Evolutionary conservation across 2,329 filamentous ascomycete species (phyloP).

Genomic region (Meredithiella fracta): DNA sequence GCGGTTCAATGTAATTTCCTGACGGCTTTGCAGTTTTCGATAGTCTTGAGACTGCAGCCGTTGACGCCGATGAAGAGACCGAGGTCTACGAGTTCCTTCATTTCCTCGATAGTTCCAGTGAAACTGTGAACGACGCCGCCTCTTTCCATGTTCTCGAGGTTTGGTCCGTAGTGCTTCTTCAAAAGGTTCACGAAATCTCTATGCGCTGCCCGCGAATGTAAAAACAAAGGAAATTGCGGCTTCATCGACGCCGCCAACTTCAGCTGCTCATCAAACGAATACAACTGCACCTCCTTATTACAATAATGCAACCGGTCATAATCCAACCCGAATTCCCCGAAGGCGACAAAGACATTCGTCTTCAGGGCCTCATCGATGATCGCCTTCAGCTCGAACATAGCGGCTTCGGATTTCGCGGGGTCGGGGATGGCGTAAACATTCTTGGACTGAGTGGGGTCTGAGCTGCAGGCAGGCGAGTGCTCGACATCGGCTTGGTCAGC

Average conservation of each 20-base stretch:
- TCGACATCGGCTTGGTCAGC: slow-evolving; percentile 29
- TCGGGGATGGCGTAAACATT: slow-evolving; percentile 29
- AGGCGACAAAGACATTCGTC: slow-evolving; percentile 49
- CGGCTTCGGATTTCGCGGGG: slow-evolving; percentile 26
- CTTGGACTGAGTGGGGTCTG: slow-evolving; percentile 33
- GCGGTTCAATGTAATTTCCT: slow-evolving; percentile 57
- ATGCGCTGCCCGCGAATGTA: slow-evolving; percentile 80
- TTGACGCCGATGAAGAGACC: slow-evolving; percentile 91
- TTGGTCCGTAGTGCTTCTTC: slow-evolving; percentile 36
- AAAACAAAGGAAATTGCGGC: slow-evolving; percentile 70
- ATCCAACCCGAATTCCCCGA: slow-evolving; percentile 91
- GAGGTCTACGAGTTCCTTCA: slow-evolving; percentile 60
- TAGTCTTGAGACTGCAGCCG: slow-evolving; percentile 89
- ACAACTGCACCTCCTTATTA: slow-evolving; percentile 60
- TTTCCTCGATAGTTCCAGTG: slow-evolving; percentile 73
- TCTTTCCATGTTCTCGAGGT: slow-evolving; percentile 49
- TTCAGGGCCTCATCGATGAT: slow-evolving; percentile 45
- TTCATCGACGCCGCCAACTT: slow-evolving; percentile 52
- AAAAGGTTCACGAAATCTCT: slow-evolving; percentile 66
- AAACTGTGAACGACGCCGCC: slow-evolving; percentile 88
- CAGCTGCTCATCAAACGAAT: slow-evolving; percentile 73
- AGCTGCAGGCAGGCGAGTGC: slow-evolving; percentile 37
- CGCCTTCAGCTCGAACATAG: slow-evolving; percentile 43
- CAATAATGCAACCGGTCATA: slow-evolving; percentile 84
- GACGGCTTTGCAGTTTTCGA: slow-evolving; percentile 76